Conservation (phyloP, 1,284 basidiomycete species). For the Singerocomus inundabilis region DNA sequence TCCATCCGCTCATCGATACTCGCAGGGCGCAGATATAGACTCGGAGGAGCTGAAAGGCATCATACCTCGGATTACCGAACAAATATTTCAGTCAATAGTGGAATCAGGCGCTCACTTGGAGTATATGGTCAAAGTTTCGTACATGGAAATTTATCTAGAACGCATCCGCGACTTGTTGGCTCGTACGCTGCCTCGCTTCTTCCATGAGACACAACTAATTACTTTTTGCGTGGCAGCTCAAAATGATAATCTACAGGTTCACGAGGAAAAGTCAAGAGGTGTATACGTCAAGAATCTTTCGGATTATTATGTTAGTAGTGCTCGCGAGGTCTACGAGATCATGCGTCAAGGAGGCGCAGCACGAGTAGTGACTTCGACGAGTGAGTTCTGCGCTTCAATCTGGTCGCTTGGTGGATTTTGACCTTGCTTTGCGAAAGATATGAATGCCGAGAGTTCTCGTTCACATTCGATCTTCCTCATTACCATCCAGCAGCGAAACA, state of each 20-base stretch:
- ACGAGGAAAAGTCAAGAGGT: conserved; percentile 97
- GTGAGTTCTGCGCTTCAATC: conserved; percentile 47
- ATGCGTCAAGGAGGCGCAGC: conserved; percentile 95
- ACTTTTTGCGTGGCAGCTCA: conserved; percentile 59
- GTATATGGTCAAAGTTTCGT: conserved; percentile 99
- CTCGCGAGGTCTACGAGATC: conserved; percentile 97
- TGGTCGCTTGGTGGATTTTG: background rate
- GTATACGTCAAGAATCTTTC: conserved; percentile 98
- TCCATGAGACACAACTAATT: conserved; percentile 1
- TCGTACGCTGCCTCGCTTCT: conserved; percentile 58
- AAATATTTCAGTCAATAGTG: conserved; percentile 98
- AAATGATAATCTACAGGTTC: conserved; percentile 98
- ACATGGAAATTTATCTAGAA: conserved; percentile 99
- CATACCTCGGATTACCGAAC: conserved; percentile 97
- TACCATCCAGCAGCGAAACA: conserved; percentile 95
- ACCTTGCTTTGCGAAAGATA: conserved; percentile 61
- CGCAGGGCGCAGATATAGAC: conserved; percentile 95
- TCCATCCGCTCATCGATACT: conserved; percentile 13
- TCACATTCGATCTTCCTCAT: conserved; percentile 99
- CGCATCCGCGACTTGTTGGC: conserved; percentile 93
- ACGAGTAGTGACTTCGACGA: conserved; percentile 93
- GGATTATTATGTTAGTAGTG: conserved; percentile 97
- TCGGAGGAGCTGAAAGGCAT: conserved; percentile 90
- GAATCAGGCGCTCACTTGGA: conserved; percentile 94
- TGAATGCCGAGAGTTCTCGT: conserved; percentile 99